phyloP scores from a whole-genome alignment of 805 yeast species.

The Starmerella roubikii region DNA sequence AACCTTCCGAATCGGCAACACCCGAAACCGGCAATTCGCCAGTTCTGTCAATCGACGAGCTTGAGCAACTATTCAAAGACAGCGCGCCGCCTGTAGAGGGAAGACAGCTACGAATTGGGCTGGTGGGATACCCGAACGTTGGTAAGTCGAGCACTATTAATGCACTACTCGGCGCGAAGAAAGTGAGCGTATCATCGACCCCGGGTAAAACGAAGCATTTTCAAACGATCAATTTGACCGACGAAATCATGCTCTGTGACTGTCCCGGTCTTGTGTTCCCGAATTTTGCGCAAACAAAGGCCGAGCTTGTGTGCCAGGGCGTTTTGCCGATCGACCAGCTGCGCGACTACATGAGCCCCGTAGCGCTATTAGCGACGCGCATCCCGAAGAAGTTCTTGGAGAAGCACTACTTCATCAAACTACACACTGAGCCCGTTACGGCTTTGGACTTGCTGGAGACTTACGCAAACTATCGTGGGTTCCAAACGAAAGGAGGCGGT shows the following conservation, averaged over 20 bases:
- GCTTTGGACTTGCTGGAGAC: slow-evolving; percentile 80
- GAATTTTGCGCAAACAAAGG: slow-evolving; percentile 90
- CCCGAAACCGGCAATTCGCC: slow-evolving; percentile 23
- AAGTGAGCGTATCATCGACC: slow-evolving; percentile 95
- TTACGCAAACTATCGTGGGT: slow-evolving; percentile 93
- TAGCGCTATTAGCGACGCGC: slow-evolving; percentile 70
- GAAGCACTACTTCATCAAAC: slow-evolving; percentile 85
- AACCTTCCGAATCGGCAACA: slow-evolving; percentile 7
- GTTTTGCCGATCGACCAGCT: slow-evolving; percentile 97
- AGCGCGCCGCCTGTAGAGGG: slow-evolving; percentile 51
- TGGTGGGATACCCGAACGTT: slow-evolving; percentile 95
- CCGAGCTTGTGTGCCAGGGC: slow-evolving; percentile 94
- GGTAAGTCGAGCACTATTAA: slow-evolving; percentile 97
- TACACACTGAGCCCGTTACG: slow-evolving; percentile 57
- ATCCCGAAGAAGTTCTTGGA: slow-evolving; percentile 81
- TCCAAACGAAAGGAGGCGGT: slow-evolving; percentile 84
- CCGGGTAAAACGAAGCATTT: slow-evolving; percentile 99
- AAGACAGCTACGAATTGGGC: slow-evolving; percentile 69
- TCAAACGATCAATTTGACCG: slow-evolving; percentile 82
- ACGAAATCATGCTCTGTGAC: slow-evolving; percentile 78
- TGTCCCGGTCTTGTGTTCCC: slow-evolving; percentile 99
- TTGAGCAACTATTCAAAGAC: slow-evolving; percentile 62
- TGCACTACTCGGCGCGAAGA: slow-evolving; percentile 89
- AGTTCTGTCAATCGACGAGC: slow-evolving; percentile 68
- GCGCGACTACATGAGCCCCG: slow-evolving; percentile 83